phyloP scores from a whole-genome alignment of 257 asterid species.

The Catharanthus roseus region DNA sequence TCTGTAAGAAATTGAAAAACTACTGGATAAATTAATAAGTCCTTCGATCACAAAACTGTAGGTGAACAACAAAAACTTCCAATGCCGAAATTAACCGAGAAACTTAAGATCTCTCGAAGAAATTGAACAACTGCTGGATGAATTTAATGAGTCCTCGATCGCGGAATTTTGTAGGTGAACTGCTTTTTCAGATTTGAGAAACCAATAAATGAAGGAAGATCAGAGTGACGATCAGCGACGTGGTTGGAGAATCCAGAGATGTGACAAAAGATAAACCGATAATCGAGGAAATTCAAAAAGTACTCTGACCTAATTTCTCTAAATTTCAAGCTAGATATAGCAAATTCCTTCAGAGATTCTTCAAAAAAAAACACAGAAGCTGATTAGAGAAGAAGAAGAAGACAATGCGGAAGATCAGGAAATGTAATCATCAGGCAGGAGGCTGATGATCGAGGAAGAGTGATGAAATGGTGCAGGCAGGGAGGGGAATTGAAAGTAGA shows the following conservation, averaged over 20 bases:
- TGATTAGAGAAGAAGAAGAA: not conserved
- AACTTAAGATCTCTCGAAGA: not conserved
- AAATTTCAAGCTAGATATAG: not conserved
- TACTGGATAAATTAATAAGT: no score
- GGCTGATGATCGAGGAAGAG: not conserved
- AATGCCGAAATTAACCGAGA: no score
- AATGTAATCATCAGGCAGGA: not conserved
- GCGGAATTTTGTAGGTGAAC: not conserved
- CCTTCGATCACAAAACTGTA: no score
- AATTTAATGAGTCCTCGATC: no score
- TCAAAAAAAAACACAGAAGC: not conserved
- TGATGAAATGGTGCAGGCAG: not conserved
- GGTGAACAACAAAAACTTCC: no score
- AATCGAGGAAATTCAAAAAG: conserved; percentile 14
- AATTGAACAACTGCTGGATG: not conserved
- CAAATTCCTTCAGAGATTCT: not conserved
- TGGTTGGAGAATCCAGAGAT: conserved; percentile 20
- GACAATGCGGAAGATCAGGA: not conserved
- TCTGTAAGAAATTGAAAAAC: no score
- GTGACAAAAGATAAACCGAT: conserved; percentile 22
- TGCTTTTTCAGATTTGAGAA: not conserved
- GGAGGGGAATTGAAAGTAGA: conserved; percentile 9
- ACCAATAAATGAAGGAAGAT: conserved; percentile 15
- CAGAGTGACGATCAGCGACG: conserved; percentile 16
- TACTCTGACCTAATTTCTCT: not conserved